Evolutionary conservation across 495 filamentous ascomycete species (phyloP), one percentile per base, ranked within the genome.

Genomic region (Penicillium coffeae): DNA sequence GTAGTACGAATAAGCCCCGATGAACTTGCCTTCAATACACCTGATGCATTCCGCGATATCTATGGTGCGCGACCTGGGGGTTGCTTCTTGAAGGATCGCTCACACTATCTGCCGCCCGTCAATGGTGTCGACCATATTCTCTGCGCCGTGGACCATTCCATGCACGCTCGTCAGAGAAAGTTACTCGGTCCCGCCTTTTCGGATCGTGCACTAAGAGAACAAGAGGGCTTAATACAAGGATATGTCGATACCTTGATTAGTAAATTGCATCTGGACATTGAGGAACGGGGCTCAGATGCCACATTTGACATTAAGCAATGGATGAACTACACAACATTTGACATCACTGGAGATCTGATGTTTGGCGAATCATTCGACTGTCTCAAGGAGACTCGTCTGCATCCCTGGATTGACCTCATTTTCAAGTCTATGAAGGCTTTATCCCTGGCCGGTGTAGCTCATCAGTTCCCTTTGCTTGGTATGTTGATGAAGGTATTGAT

Each of bases 11-110:
- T 85, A 8, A 63, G 70, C 0, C 83, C 84, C 1, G 64, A 75
- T 32, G 70, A 80, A 36, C 57, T 88, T 0, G 76, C 74, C 3
- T 86, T 81, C 63, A 74, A 64, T 46, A 67, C 73, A 2, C 64
- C 74, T 2, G 65, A 64, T 13, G 79, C 82, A 3, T 81, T 73
- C 68, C 72, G 74, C 20, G 79, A 83, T 47, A 82, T 87, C 40
- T 81, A 85, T 48, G 77, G 75, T 8, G 16, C 61, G 66, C 18
- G 70, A 65, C 18, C 65, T 53, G 41, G 80, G 0, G 54, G 54
- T 3, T 58, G 56, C 15, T 58, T 65, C 8, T 41, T 49, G 0
- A 65, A 63, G 14, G 56, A 65, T 40, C 51, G 45, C 0, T 52
- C 42, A 8, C 56, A 50, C 9, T 65, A 65, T 32, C 14, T 58